Conservation (phyloP, 495 filamentous ascomycete genomes). For the Acidiella bohemica region DNA sequence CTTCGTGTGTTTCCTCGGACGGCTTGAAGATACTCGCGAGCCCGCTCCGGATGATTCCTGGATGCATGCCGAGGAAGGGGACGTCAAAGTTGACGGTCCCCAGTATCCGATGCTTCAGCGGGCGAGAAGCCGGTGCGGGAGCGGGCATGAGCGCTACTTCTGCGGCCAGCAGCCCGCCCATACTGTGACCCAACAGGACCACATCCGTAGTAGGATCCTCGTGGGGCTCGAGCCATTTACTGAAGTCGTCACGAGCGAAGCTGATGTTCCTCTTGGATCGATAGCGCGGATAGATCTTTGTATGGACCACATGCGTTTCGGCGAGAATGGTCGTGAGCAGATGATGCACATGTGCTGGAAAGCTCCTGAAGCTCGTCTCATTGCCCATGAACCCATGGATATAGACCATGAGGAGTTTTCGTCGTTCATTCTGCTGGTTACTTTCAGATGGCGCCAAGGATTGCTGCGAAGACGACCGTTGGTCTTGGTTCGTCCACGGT, state of each 20-base stretch:
- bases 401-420: constrained; percentile 66
- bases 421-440: constrained; percentile 29
- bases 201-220: constrained; percentile 64
- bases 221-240: constrained; percentile 67
- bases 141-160: constrained; percentile 58
- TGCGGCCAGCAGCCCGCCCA: constrained; percentile 73
- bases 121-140: constrained; percentile 20
- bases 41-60: constrained; percentile 68
- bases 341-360: constrained; percentile 78
- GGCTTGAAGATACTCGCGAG: constrained; percentile 62
- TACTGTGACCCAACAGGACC: constrained; percentile 74
- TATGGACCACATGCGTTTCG: constrained; percentile 68
- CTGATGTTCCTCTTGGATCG: constrained; percentile 64
- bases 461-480: constrained; percentile 49
- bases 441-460: constrained; percentile 42
- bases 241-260: constrained; percentile 67
- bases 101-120: constrained; percentile 62
- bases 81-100: constrained; percentile 78
- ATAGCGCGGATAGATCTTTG: constrained; percentile 86
- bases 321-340: constrained; percentile 51
- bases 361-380: constrained; percentile 73
- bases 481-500: constrained; percentile 35
- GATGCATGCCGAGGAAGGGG: constrained; percentile 79
- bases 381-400: constrained; percentile 82
- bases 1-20: constrained; percentile 26